Evolutionary conservation across 345 rosid species (phyloP).

Genomic region (Eucalyptus decipiens): DNA sequence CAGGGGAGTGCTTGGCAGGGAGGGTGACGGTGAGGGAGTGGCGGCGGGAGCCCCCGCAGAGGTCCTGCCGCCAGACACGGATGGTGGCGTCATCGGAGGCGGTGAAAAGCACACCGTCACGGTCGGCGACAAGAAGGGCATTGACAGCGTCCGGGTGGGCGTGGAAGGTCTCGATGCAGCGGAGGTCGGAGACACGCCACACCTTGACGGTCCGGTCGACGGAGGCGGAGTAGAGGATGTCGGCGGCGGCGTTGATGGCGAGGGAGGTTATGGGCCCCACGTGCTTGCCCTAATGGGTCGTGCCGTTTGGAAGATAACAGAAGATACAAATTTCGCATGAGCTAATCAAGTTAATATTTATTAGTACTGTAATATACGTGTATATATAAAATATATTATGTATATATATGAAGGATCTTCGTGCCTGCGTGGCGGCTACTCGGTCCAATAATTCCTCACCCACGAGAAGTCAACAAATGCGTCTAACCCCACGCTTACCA

Average conservation of each 20-base stretch:
- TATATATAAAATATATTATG: too few relatives aligned
- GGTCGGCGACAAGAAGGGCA: slow-evolving; percentile 12
- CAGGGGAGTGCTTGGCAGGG: slow-evolving; percentile 34
- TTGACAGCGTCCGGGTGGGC: slow-evolving; percentile 41
- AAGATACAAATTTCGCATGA: neutral
- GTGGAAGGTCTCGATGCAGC: slow-evolving; percentile 41
- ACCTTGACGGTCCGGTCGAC: slow-evolving; percentile 41
- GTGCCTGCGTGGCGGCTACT: neutral
- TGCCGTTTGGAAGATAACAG: neutral
- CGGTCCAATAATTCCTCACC: neutral
- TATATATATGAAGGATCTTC: neutral
- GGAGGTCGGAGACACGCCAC: slow-evolving; percentile 39
- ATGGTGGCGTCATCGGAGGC: slow-evolving; percentile 50
- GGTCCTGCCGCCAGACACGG: slow-evolving; percentile 29
- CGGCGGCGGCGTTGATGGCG: slow-evolving; percentile 27
- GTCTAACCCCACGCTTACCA: neutral
- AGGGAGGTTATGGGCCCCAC: slow-evolving; percentile 34
- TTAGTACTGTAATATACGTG: neutral
- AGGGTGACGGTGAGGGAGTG: slow-evolving; percentile 28
- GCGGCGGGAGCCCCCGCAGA: slow-evolving; percentile 6
- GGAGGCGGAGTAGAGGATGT: slow-evolving; percentile 39
- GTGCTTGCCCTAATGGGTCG: slow-evolving; percentile 15
- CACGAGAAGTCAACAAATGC: neutral
- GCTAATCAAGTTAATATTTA: neutral
- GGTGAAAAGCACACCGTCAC: slow-evolving; percentile 28